phyloP scores from a whole-genome alignment of 495 filamentous ascomycete genomes.

The Daldinia vernicosa region DNA sequence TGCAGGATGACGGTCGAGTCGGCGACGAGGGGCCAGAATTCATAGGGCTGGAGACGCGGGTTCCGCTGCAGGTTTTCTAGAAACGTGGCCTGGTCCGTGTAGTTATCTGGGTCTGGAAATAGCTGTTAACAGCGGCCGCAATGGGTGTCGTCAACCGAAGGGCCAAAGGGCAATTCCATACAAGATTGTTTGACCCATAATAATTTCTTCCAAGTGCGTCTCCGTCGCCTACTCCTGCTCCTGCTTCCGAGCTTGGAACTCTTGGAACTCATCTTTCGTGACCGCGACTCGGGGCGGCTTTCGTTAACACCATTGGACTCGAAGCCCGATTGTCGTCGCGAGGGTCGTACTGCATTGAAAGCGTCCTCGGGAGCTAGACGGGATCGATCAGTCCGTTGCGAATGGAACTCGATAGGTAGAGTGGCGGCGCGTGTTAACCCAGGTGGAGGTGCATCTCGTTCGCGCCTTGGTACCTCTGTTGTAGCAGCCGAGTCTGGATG shows the following conservation, averaged over 20 bases:
- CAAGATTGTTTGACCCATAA: slow-evolving; percentile 98
- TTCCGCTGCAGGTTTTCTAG: slow-evolving; percentile 96
- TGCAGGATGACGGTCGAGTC: slow-evolving; percentile 97
- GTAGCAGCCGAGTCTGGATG: slow-evolving; percentile 10
- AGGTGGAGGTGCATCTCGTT: slow-evolving; percentile 31
- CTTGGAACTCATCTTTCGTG: slow-evolving; percentile 47
- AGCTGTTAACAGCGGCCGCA: slow-evolving; percentile 8
- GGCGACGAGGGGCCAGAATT: slow-evolving; percentile 96
- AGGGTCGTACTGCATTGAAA: slow-evolving; percentile 68
- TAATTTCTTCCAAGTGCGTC: slow-evolving; percentile 87
- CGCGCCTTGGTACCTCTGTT: background rate
- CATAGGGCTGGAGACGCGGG: slow-evolving; percentile 90
- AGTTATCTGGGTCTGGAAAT: slow-evolving; percentile 88
- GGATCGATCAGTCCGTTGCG: slow-evolving; percentile 56
- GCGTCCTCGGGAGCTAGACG: slow-evolving; percentile 87
- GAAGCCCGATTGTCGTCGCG: slow-evolving; percentile 60
- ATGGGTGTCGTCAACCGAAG: background rate
- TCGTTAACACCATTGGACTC: slow-evolving; percentile 50
- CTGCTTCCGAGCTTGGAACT: slow-evolving; percentile 49
- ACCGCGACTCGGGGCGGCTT: slow-evolving; percentile 57
- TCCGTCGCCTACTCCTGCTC: slow-evolving; percentile 69
- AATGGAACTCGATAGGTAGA: slow-evolving; percentile 47
- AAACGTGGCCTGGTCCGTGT: slow-evolving; percentile 95
- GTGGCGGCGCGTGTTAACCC: slow-evolving; percentile 54
- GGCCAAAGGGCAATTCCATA: slow-evolving; percentile 50